Percentiles rank a stretch among this genome's conserved stretches.
These are phyloP conservation scores for Dillenia turbinata DNA, from an alignment of 164 flowering plant species.

Conservation along the genomic window DNA sequence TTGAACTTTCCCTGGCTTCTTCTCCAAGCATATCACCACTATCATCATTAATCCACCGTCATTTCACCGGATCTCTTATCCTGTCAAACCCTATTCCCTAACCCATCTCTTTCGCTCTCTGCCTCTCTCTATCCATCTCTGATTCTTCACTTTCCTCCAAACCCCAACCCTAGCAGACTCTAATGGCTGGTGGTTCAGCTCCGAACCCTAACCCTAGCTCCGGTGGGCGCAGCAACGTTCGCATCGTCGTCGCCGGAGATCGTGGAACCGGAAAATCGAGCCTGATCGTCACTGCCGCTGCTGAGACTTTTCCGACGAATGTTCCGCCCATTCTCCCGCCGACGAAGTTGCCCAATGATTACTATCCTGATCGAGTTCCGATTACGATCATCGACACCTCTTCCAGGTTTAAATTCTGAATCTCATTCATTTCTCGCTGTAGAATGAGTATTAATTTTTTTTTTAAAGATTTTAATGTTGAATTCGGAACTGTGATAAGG, in stretches of 20 bases:
- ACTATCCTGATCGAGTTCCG: conserved; percentile 58
- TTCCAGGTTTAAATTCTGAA: conserved; percentile 31
- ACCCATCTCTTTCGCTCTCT: too few species aligned
- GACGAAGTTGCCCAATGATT: conserved; percentile 51
- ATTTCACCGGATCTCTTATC: too few species aligned
- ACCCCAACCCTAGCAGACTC: background rate
- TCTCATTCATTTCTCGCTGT: too few species aligned
- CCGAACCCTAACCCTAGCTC: conserved; percentile 6
- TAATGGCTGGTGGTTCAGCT: conserved; percentile 29
- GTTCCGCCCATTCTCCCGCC: conserved; percentile 63
- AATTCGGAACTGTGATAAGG: conserved; percentile 21
- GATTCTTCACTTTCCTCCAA: too few species aligned
- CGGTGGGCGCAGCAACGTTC: conserved; percentile 24
- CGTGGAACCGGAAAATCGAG: conserved; percentile 70
- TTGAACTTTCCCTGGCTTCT: too few species aligned
- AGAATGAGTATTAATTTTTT: too few species aligned
- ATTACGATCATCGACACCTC: conserved; percentile 59
- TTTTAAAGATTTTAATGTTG: too few species aligned
- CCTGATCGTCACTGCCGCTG: conserved; percentile 54
- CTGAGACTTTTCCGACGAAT: conserved; percentile 38
- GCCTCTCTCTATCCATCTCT: too few species aligned
- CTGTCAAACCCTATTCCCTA: too few species aligned
- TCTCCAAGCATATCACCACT: too few species aligned
- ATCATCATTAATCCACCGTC: too few species aligned
- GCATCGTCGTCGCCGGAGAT: conserved; percentile 63